A percentile compares a stretch with the other conserved stretches of the same genome.
phyloP scores from a whole-genome alignment of 768 basidiomycete genomes.

The Tylopilus cervinicoccineus region DNA sequence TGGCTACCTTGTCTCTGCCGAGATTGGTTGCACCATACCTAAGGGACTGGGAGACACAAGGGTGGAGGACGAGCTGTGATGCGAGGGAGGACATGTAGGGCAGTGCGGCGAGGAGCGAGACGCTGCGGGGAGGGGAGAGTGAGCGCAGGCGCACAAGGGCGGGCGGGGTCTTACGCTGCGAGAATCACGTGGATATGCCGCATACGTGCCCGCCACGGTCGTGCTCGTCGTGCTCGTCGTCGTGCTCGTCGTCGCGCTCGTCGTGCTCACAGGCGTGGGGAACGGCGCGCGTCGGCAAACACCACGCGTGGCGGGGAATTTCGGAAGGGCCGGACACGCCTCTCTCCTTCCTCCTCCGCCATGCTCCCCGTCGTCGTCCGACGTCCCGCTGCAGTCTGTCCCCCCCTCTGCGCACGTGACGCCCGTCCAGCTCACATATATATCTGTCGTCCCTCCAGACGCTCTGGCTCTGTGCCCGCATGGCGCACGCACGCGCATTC shows the following conservation, averaged over 20 bases:
- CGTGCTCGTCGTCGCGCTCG: background rate
- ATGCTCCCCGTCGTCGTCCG: constrained; percentile 19
- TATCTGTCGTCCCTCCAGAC: background rate
- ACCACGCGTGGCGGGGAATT: background rate
- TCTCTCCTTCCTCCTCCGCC: background rate
- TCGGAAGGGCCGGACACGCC: constrained; percentile 2
- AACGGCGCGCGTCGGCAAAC: background rate
- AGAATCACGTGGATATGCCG: constrained; percentile 28
- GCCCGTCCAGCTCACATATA: background rate
- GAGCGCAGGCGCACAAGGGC: background rate
- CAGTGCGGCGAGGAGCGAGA: constrained; percentile 13
- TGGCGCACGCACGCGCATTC: constrained; percentile 47
- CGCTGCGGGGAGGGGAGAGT: background rate
- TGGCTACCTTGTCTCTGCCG: constrained; percentile 83
- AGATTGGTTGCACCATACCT: constrained; percentile 77
- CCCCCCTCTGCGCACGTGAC: constrained; percentile 21
- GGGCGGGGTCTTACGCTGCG: background rate
- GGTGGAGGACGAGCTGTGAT: constrained; percentile 83
- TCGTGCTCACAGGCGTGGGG: background rate
- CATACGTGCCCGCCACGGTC: constrained; percentile 1
- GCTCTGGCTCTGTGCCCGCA: constrained; percentile 23
- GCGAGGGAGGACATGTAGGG: constrained; percentile 39
- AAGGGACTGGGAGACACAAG: constrained; percentile 68
- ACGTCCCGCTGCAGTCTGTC: background rate
- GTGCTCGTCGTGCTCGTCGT: background rate